Base-by-base conservation (phyloP, 2,329 filamentous ascomycete species). In the Stromatinia cepivora region DNA sequence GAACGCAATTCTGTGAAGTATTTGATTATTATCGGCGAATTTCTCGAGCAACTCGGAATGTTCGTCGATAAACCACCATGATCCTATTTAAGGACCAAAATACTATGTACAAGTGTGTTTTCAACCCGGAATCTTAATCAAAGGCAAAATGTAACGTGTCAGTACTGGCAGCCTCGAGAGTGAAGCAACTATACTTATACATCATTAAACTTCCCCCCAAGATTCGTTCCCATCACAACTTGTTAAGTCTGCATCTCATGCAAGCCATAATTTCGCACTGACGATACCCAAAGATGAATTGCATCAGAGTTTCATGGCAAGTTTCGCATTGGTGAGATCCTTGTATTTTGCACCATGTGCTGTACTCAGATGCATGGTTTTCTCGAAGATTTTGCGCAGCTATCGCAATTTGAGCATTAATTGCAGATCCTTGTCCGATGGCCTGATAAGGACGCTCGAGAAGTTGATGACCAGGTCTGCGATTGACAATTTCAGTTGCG, bases 251-350 rank as follows among this genome's bases (percentile, higher is more conserved):
- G 68, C 85, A 87, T 3, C 80, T 73, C 20, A 80, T 77, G 67
- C 85, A 87, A 17, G 79, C 82, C 73, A 78, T 75, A 2, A 84
- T 73, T 4, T 75, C 74, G 66, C 85, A 87, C 59, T 80, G 77
- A 0, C 57, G 59, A 70, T 85, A 85, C 69, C 83, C 80, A 25
- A 79, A 82, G 22, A 86, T 84, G 70, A 77, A 87, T 0, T 70
- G 0, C 0, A 73, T 77, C 50, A 85, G 75, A 1, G 25, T 7
- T 22, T 82, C 53, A 10, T 71, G 69, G 69, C 84, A 86, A 70
- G 82, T 78, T 50, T 83, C 80, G 54, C 84, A 86, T 0, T 15
- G 57, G 25, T 78, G 75, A 0, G 11, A n/a, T 1, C 82, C 82
- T n/a, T 42, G 54, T 1, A 77, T 72, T 0, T 56, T 75, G 10